Evolutionary conservation across 305 asterid genomes (phyloP).

Genomic region (Withania somnifera): DNA sequence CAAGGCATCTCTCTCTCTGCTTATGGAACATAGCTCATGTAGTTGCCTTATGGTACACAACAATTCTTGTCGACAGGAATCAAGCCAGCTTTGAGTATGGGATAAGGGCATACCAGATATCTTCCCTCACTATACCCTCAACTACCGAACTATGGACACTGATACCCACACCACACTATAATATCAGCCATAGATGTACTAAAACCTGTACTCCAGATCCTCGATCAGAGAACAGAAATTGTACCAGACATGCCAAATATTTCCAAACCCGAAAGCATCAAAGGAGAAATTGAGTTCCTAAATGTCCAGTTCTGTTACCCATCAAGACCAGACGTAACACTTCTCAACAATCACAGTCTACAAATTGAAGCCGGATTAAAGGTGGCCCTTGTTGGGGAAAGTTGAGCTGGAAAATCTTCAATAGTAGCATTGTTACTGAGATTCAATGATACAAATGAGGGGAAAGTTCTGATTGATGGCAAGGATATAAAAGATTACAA

Average conservation of each 20-base stretch:
- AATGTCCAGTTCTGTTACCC: constrained; percentile 51
- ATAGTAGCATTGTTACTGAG: constrained; percentile 57
- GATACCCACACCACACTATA: constrained; percentile 63
- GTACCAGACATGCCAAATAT: constrained; percentile 46
- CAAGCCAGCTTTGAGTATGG: constrained; percentile 61
- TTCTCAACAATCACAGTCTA: constrained; percentile 51
- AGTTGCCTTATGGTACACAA: constrained; percentile 71
- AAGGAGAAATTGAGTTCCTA: constrained; percentile 47
- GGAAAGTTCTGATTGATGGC: constrained; percentile 45
- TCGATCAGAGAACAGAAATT: constrained; percentile 52
- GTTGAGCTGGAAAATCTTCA: constrained; percentile 69
- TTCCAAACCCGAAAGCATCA: constrained; percentile 27
- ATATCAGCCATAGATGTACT: constrained; percentile 60
- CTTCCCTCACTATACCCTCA: constrained; percentile 84
- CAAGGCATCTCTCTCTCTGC: constrained; percentile 78
- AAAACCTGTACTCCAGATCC: constrained; percentile 56
- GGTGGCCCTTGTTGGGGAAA: constrained; percentile 63
- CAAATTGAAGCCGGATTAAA: constrained; percentile 53
- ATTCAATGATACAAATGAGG: constrained; percentile 49
- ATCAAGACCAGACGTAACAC: constrained; percentile 40
- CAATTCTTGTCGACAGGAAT: constrained; percentile 41
- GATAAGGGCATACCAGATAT: constrained; percentile 70
- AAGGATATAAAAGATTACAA: constrained; percentile 36
- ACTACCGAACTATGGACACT: constrained; percentile 76
- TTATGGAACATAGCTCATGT: constrained; percentile 90